Evolutionary conservation across 257 asterid species (phyloP).

Genomic region (Primulina huaijiensis): DNA sequence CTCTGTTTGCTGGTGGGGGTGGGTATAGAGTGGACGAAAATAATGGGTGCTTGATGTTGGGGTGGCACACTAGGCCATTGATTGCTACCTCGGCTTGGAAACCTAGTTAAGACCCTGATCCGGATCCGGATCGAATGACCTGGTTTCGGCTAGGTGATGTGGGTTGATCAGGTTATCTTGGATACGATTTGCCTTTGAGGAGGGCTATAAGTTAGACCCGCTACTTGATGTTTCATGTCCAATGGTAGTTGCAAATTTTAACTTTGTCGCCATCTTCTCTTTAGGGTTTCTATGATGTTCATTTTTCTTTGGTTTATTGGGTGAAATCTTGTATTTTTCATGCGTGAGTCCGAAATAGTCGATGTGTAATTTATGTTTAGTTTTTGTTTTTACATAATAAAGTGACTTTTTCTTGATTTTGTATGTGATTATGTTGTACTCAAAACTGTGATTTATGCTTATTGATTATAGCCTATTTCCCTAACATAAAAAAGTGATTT

Average conservation of each 20-base stretch:
- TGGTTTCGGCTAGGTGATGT: not conserved
- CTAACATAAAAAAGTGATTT: too few relatives aligned
- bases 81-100: conserved; percentile 92
- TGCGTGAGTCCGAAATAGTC: too few relatives aligned
- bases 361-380: conserved; percentile 23
- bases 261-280: too few relatives aligned
- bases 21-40: conserved; percentile 86
- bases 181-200: not conserved
- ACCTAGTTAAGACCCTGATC: conserved; percentile 40
- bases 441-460: too few relatives aligned
- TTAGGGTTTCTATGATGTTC: conserved; percentile 7
- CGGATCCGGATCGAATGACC: too few relatives aligned
- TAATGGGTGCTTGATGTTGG: conserved; percentile 80
- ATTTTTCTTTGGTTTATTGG: conserved; percentile 3
- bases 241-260: too few relatives aligned
- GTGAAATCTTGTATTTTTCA: conserved; percentile 36
- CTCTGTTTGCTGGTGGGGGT: conserved; percentile 77
- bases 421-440: too few relatives aligned
- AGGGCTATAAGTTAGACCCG: too few relatives aligned
- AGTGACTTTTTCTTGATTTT: not conserved
- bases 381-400: too few relatives aligned
- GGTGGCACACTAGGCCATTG: conserved; percentile 90
- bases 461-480: too few relatives aligned
- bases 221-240: too few relatives aligned
- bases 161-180: not conserved